phyloP scores from a whole-genome alignment of 140 eudicot species.

The Bidens hawaiensis region DNA sequence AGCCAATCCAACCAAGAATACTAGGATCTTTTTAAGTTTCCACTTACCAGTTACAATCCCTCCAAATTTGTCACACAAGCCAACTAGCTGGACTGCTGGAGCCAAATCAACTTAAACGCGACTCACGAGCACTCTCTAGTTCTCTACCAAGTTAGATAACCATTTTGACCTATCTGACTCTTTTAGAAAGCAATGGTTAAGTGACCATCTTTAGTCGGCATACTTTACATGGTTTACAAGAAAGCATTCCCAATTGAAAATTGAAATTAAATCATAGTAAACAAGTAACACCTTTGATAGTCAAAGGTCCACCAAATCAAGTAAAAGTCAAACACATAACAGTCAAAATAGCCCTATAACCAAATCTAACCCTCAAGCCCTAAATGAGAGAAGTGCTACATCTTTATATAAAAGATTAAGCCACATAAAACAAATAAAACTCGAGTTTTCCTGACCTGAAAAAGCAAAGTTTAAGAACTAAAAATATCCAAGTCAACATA shows the following conservation, averaged over 20 bases:
- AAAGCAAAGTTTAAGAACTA: neutral
- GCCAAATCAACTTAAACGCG: neutral
- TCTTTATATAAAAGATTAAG: constrained; percentile 8
- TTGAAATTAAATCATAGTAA: no score
- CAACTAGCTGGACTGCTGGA: neutral
- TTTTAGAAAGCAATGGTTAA: neutral
- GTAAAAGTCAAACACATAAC: neutral
- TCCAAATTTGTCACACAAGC: no score
- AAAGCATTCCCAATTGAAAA: neutral
- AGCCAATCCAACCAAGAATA: no score
- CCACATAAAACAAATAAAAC: neutral
- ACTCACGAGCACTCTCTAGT: no score
- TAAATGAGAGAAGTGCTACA: constrained; percentile 1
- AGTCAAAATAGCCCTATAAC: neutral
- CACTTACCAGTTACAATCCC: no score
- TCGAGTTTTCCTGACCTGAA: neutral
- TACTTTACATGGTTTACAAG: constrained; percentile 11
- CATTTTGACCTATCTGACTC: neutral
- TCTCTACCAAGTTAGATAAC: neutral
- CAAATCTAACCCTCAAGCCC: neutral
- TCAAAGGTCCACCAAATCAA: neutral
- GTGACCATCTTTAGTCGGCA: constrained; percentile 7
- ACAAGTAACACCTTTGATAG: neutral
- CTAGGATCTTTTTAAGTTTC: no score
- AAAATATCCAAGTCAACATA: neutral